Conservation (phyloP, 2,329 filamentous ascomycete species). For the Fusarium newnesense region DNA sequence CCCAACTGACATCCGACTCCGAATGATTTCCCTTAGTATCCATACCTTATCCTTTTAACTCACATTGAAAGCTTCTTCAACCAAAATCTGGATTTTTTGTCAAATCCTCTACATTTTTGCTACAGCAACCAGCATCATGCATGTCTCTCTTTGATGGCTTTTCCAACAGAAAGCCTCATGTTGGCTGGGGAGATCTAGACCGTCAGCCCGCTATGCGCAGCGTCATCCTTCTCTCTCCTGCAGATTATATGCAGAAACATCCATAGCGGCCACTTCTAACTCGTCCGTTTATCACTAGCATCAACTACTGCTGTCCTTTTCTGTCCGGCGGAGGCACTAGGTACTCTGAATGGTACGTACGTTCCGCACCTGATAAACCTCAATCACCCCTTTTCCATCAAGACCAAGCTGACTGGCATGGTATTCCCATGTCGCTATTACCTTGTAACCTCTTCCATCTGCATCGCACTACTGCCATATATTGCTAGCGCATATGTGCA, state of each 20-base stretch:
- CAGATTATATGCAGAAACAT: conserved; percentile 30
- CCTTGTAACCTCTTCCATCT: conserved; percentile 22
- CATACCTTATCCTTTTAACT: neutral
- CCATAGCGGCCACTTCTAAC: conserved; percentile 14
- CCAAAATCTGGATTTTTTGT: conserved; percentile 1
- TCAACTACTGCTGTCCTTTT: conserved; percentile 4
- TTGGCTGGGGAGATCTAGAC: conserved; percentile 31
- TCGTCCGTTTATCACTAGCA: conserved; percentile 15
- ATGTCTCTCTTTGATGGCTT: conserved; percentile 1
- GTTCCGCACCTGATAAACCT: conserved; percentile 17
- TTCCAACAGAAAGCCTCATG: conserved; percentile 7
- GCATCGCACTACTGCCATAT: conserved; percentile 43
- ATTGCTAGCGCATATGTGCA: conserved; percentile 35
- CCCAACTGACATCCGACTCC: neutral
- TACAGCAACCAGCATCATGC: conserved; percentile 8
- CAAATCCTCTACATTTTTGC: neutral
- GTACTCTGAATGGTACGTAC: conserved; percentile 7
- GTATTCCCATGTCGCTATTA: conserved; percentile 30
- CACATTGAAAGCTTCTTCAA: neutral
- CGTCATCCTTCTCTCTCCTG: conserved; percentile 26
- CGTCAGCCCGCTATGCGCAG: conserved; percentile 15
- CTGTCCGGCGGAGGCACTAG: neutral
- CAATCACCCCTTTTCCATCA: conserved; percentile 34
- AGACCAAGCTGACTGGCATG: conserved; percentile 16
- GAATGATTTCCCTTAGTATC: neutral